A percentile compares a stretch with the other conserved stretches of the same genome.
phyloP scores from a whole-genome alignment of 2,329 filamentous ascomycete genomes.

The Helotiales sp. region DNA sequence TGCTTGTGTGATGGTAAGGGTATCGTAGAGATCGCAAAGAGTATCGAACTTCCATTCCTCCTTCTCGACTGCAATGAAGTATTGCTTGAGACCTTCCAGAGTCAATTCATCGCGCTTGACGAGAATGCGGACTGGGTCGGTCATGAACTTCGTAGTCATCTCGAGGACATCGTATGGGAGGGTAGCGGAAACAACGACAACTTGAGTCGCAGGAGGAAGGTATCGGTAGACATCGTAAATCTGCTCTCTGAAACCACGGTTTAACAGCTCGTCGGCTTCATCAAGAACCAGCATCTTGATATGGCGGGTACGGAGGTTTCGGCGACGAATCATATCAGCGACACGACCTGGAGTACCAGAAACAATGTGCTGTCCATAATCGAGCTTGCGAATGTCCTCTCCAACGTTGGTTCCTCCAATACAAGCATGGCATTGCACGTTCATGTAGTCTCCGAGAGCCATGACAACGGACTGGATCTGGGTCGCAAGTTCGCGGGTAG shows the following conservation, averaged over 20 bases:
- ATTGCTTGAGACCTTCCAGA: conserved; percentile 95
- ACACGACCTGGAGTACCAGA: conserved; percentile 97
- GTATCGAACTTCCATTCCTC: conserved; percentile 99
- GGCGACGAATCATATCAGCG: conserved; percentile 77
- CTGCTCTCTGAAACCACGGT: conserved; percentile 95
- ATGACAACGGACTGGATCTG: conserved; percentile 99
- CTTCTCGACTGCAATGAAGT: conserved; percentile 99
- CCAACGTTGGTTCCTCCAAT: conserved; percentile 98
- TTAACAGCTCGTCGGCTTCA: conserved; percentile 77
- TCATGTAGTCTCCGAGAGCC: conserved; percentile 99
- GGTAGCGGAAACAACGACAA: conserved; percentile 96
- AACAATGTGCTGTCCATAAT: conserved; percentile 97
- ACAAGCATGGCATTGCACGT: conserved; percentile 97
- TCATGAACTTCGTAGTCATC: conserved; percentile 99
- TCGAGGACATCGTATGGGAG: conserved; percentile 97
- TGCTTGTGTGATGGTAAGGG: conserved; percentile 95
- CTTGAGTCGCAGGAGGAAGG: conserved; percentile 92
- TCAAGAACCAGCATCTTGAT: conserved; percentile 80
- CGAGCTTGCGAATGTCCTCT: conserved; percentile 95
- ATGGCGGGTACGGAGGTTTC: conserved; percentile 69
- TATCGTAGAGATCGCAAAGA: conserved; percentile 97
- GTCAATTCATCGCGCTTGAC: conserved; percentile 99
- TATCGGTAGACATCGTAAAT: conserved; percentile 99
- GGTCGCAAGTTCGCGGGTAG: conserved; percentile 93
- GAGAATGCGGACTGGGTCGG: conserved; percentile 90